A percentile compares a stretch with the other conserved stretches of the same genome.
These are phyloP conservation scores for Zychaea mexicana DNA, from an alignment of 371 early-diverging fungal species.

Conservation along the genomic window DNA sequence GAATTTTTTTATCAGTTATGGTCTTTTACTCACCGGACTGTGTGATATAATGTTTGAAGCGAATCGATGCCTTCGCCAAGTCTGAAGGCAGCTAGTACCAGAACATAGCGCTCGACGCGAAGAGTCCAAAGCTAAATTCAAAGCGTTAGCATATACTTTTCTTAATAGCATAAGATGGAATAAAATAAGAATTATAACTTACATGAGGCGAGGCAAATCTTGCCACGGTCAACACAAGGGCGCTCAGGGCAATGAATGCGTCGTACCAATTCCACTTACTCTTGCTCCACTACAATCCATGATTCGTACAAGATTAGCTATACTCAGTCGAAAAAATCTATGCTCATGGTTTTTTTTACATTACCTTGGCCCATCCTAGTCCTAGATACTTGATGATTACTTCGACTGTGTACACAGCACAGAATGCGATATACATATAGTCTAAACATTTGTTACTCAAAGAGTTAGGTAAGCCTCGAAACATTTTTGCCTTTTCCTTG, in stretches of 20 bases:
- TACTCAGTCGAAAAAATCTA: too few relatives aligned
- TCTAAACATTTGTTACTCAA: conserved; percentile 26
- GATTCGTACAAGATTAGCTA: background rate
- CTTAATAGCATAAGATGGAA: background rate
- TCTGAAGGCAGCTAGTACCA: conserved; percentile 59
- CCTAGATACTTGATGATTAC: conserved; percentile 50
- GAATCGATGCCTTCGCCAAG: conserved; percentile 60
- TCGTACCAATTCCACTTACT: conserved; percentile 65
- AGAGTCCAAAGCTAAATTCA: conserved; percentile 35
- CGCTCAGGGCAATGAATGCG: conserved; percentile 42
- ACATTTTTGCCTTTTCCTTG: too few relatives aligned
- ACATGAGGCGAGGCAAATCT: conserved; percentile 54
- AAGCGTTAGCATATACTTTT: background rate
- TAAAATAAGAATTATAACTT: conserved; percentile 3
- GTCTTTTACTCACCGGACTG: conserved; percentile 43
- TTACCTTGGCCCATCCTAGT: conserved; percentile 60
- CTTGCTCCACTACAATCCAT: conserved; percentile 51
- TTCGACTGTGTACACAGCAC: conserved; percentile 48
- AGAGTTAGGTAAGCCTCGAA: background rate
- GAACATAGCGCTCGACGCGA: conserved; percentile 54
- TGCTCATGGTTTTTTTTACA: background rate
- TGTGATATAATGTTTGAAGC: conserved; percentile 57
- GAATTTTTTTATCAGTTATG: too few relatives aligned
- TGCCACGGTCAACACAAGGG: conserved; percentile 43
- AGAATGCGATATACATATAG: conserved; percentile 48